Conservation (phyloP, 768 basidiomycete species). For the Termitomyces titanicus region DNA sequence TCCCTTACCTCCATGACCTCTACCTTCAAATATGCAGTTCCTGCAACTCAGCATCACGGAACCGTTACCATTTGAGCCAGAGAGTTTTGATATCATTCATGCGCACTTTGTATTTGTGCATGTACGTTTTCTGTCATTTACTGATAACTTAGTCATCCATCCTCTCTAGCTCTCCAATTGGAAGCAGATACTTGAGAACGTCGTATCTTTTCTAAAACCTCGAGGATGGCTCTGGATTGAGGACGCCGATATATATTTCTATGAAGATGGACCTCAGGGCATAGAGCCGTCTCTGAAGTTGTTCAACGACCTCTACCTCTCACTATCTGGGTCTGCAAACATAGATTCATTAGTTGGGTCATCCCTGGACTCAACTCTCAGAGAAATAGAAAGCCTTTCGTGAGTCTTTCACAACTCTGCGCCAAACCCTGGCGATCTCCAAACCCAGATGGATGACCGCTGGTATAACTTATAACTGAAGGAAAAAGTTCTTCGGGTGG, state of each 20-base stretch:
- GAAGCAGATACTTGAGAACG: not conserved
- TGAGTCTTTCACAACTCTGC: not conserved
- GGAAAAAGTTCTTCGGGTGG: not conserved
- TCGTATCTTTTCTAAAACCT: constrained; percentile 1
- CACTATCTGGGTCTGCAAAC: not conserved
- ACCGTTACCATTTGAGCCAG: not conserved
- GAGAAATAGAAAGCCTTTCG: not conserved
- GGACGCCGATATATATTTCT: not conserved
- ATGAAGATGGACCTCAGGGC: not conserved
- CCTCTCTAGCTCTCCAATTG: not conserved
- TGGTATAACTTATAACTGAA: constrained; percentile 3
- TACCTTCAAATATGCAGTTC: constrained; percentile 2
- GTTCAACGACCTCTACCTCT: not conserved
- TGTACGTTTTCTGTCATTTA: not conserved
- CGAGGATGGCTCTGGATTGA: constrained; percentile 6
- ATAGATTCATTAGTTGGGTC: constrained; percentile 2
- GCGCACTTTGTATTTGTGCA: not conserved
- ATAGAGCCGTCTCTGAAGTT: not conserved
- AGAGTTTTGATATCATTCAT: not conserved
- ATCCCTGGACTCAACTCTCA: not conserved
- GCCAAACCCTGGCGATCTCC: not conserved
- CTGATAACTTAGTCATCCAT: not conserved
- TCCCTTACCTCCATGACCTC: not conserved
- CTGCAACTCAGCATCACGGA: not conserved
- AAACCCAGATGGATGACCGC: not conserved